Evolutionary conservation across 768 basidiomycete species (phyloP), one percentile per base, ranked within the genome.

Genomic region (Auriscalpium microsporum): DNA sequence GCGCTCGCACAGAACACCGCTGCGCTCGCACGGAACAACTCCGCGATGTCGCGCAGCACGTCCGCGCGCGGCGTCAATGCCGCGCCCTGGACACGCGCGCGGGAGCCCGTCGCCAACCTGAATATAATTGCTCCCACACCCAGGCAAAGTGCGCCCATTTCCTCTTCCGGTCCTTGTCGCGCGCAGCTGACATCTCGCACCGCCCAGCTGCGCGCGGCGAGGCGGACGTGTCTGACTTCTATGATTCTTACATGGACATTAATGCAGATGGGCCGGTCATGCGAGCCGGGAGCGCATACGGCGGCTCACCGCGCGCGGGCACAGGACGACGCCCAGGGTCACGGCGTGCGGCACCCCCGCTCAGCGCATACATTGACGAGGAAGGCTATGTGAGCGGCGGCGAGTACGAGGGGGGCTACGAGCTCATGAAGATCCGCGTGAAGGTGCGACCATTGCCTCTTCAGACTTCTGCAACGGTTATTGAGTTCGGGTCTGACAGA

Each of bases 391-490:
- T 71, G 17, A 84, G 81, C 56, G 86, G 83, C 16, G 86, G 85
- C 35, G 66, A 67, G 19, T 58, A 48, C 14, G 83, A 84, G 45
- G 75, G 73, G 10, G 73, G 74, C 23, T 79, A 74, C 57, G 90
- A 90, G 64, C 71, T 90, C 67, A 73, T 75, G 48, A 89, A 87
- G 71, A 85, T 94, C 59, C 82, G 89, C 33, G 81, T 95, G 67
- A 94, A 92, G 80, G 89, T 90, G 57, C 59, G 33, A 8, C 9
- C n/a, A 44, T 48, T 17, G 35, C 42, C 10, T 9, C 23, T 11
- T 36, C 5, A 10, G 13, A 10, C n/a, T 17, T 40, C 19, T 34
- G 17, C 28, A 28, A 28, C 28, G 28, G 5, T 49, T 8, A 19
- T 47, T 9, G 23, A 14, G 52, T 14, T 17, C 56, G 36, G 47